Base-by-base conservation (phyloP, 1,284 basidiomycete genomes). In the Ustilago cynodontis region DNA sequence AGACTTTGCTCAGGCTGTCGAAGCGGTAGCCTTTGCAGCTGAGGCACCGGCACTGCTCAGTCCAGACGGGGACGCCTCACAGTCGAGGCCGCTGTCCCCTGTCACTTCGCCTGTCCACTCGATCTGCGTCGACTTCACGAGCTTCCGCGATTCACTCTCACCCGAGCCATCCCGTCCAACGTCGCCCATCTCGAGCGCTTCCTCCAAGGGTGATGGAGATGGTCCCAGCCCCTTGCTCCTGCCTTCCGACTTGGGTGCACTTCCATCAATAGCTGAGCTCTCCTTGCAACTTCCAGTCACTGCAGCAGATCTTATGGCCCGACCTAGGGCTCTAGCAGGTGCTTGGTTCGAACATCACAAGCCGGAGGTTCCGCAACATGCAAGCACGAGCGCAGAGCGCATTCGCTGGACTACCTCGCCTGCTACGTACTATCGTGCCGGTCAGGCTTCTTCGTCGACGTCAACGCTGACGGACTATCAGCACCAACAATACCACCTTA, bases 121-220 rank as follows among this genome's bases (percentile, higher is more conserved):
- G 22, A 47, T 53, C 20, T 68, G 39, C 39, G 35, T 33, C 22
- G 73, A 76, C 13, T 47, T 28, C 59, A 18, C 47, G 3, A 37
- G 45, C 50, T 58, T 71, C 18, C 49, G 54, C 16, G 68, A 76
- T 50, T 57, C 55, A 8, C 60, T 76, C 26, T 71, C 68, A 14
- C 73, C 68, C 1, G 73, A 71, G 11, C 41, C 53, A 5, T 76
- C 73, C 5, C 64, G 73, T 13, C 73, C 73, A 7, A 76, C 73
- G 9, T 76, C 68, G 31, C 73, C 73, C 0, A 63, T 71, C 14
- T 76, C 68, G 2, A 71, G 65, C 33, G 73, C 68, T 1, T 76
- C 68, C 13, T 76, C 73, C 1, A 76, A 76, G 29, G 68, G 60
- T n/a, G 67, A 75, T 33, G 49, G 28, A 4, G 72, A 71, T 10